These are phyloP conservation scores for Cucurbita ficifolia DNA, from an alignment of 306 rosid species.

Conservation along the genomic window DNA sequence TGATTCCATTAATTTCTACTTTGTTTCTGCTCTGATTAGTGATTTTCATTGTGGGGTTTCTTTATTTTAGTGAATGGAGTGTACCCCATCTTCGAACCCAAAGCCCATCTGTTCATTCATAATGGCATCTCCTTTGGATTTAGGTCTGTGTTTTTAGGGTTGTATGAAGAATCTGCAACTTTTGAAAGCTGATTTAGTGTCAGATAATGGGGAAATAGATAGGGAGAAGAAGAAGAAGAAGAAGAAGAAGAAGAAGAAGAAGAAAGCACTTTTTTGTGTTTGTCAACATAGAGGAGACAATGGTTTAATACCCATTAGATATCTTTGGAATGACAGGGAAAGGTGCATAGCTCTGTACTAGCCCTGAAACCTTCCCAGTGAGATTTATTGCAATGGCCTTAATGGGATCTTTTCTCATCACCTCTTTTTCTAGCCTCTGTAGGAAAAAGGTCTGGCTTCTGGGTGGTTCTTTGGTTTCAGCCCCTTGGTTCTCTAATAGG, in stretches of 20 bases:
- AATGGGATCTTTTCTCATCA: conserved; percentile 13
- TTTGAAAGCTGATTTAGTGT: conserved; percentile 32
- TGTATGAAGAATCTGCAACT: background rate
- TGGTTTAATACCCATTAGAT: conserved; percentile 15
- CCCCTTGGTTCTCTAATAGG: conserved; percentile 53
- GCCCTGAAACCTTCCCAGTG: conserved; percentile 22
- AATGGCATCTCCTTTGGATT: background rate
- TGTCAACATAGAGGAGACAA: conserved; percentile 18
- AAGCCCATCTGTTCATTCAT: background rate
- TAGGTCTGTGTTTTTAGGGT: background rate
- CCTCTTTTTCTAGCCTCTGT: conserved; percentile 16
- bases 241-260: conserved; percentile 1
- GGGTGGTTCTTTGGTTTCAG: conserved; percentile 40
- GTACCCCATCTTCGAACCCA: background rate
- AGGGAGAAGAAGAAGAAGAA: conserved; percentile 1
- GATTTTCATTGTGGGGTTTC: background rate
- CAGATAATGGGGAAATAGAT: conserved; percentile 10
- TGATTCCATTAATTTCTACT: background rate
- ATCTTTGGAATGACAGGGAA: conserved; percentile 43
- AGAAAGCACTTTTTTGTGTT: conserved; percentile 10
- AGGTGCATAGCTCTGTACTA: conserved; percentile 27
- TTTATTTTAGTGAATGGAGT: background rate
- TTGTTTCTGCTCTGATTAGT: background rate
- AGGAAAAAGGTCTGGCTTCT: conserved; percentile 21
- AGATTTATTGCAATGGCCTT: conserved; percentile 34